phyloP scores from a whole-genome alignment of 2,329 filamentous ascomycete genomes.

The Calonectria henricotiae region DNA sequence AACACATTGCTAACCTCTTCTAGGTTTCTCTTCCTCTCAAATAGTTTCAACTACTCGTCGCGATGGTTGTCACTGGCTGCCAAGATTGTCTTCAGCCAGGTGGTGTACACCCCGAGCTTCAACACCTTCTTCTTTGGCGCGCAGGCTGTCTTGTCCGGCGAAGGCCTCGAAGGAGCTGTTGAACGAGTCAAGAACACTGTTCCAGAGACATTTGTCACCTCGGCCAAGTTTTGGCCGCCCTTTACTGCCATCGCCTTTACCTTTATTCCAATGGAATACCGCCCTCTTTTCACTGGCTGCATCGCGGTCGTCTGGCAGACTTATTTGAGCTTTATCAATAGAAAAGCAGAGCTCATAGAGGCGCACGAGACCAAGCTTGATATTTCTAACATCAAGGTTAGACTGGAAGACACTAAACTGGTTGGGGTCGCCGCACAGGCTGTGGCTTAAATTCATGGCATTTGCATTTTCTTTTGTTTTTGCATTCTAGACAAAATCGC shows the following conservation, averaged over 20 bases:
- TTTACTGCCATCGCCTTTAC: constrained; percentile 90
- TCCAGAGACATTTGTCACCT: constrained; percentile 83
- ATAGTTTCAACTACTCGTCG: constrained; percentile 88
- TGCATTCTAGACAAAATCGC: constrained; percentile 10
- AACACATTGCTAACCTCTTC: neutral
- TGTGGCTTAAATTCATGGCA: constrained; percentile 10
- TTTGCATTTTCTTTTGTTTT: constrained; percentile 19
- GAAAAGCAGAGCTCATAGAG: constrained; percentile 72
- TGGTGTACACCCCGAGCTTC: constrained; percentile 86
- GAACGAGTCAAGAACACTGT: constrained; percentile 84
- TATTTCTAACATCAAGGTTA: constrained; percentile 18
- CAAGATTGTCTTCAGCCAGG: constrained; percentile 87
- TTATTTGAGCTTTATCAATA: constrained; percentile 87
- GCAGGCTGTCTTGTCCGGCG: constrained; percentile 83
- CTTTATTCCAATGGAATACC: constrained; percentile 85
- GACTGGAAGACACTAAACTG: constrained; percentile 8
- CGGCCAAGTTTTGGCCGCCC: constrained; percentile 89
- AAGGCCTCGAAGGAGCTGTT: constrained; percentile 74
- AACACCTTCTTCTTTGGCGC: constrained; percentile 88
- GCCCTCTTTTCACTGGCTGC: constrained; percentile 84
- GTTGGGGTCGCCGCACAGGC: constrained; percentile 17
- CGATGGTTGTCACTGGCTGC: constrained; percentile 79
- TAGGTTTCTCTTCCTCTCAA: constrained; percentile 86
- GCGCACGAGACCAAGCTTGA: constrained; percentile 34
- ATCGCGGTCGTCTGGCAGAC: constrained; percentile 94